Base-by-base conservation (phyloP, 1,139 yeast species). In the Taiozyma onychis region DNA sequence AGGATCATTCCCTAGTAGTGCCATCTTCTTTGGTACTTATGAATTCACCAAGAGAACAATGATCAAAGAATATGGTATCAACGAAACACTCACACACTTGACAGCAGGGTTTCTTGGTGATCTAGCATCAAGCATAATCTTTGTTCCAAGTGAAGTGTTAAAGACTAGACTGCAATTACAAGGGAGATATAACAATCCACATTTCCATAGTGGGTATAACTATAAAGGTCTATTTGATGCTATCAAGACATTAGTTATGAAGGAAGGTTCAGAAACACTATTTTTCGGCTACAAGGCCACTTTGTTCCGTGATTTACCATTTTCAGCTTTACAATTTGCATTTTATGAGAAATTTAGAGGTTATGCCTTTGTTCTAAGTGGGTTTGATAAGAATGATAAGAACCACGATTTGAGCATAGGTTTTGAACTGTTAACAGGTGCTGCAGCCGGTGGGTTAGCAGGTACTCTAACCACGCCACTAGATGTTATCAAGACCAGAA, bases 81-180 rank as follows among this genome's bases (percentile, higher is more conserved):
- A 90, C 58, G 97, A 90, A 53, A 88, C 97, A 0, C 57, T 85
- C 18, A 75, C 96, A 6, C 95, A 88, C 64, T 75, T 93, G 52
- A 71, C 83, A 2, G 93, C 97, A 0, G 99, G 99, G 0, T 83
- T 93, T 45, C 63, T 91, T 26, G 99, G 98, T 27, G 99, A 93
- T 67, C 75, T 93, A 52, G 93, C 89, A 3, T 86, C 95, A 34
- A 86, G 96, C 62, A 70, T 93, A n/a, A 84, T 89, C 44, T 93
- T 93, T 61, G 99, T 93, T n/a, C 99, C 99, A 3, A 83, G 93
- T 35, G 99, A 93, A 66, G 98, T 93, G n/a, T 70, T 93, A 52
- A 93, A 95, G 66, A 90, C 99, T 8, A 75, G 99, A 60, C 70
- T 93, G 46, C 99, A 93, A 69, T 72, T 93, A 49, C 99, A 93